Base-by-base conservation (phyloP, 495 filamentous ascomycete species). In the Trichoderma gamsii region DNA sequence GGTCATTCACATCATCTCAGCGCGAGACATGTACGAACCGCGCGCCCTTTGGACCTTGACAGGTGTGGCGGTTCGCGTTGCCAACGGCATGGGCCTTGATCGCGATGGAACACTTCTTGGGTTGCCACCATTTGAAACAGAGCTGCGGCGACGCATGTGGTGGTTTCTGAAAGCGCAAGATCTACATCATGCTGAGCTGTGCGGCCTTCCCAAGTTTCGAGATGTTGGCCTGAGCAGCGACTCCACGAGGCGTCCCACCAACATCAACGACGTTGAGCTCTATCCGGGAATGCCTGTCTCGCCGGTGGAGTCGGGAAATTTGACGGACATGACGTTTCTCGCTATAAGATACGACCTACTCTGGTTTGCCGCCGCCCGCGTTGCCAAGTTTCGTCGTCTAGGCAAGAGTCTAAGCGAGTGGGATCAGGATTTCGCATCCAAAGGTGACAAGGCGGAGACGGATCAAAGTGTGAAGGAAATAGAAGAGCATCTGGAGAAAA, bases 111-210 rank as follows among this genome's bases (percentile, higher is more conserved):
- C 82, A 3, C 83, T 91, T 70, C 92, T 93, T 27, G 84, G 84
- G 27, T 76, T 93, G 9, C 82, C 82, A 13, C 89, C 91, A 0
- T 93, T 93, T 70, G 90, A 96, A 64, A 86, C 88, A 0, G 93
- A 97, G 74, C 91, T 95, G 85, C 85, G 93, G 66, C 84, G 93
- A 64, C 84, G 93, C 1, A 73, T 96, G 6, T 97, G 92, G 88
- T 94, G 91, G 88, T 86, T 90, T 63, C 83, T 97, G 9, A 89
- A 85, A 72, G 79, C 93, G 25, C 75, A 96, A 59, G 93, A 97
- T 75, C 79, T 87, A 2, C 84, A 90, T 23, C 87, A 91, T 0
- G 87, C 90, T 13, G 92, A 97, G 73, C 92, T 94, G 69, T 89
- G 93, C 73, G 93, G 92, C 0, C 90, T 44, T 44, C 41, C 41